Evolutionary conservation across 2,329 filamentous ascomycete genomes (phyloP).

Genomic region (Fusarium sp.): DNA sequence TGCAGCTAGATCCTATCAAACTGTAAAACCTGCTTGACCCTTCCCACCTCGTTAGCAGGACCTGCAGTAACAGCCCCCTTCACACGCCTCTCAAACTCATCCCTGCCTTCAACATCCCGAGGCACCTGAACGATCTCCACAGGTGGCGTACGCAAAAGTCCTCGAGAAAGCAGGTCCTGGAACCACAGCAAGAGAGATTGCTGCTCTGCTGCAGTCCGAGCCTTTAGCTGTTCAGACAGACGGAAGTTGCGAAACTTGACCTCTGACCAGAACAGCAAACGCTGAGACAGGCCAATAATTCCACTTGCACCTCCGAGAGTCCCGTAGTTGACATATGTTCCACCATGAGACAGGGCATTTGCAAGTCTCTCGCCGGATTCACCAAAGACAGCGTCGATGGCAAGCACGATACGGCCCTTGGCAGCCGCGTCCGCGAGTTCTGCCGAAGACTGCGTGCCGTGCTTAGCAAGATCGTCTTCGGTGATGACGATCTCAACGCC

Average conservation of each 20-base stretch:
- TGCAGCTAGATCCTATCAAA: background rate
- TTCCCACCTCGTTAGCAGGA: background rate
- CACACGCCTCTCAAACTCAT: background rate
- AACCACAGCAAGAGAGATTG: slow-evolving; percentile 12
- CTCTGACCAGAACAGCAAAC: slow-evolving; percentile 10
- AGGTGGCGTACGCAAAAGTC: background rate
- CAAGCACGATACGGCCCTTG: background rate
- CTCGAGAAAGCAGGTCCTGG: background rate
- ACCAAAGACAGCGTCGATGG: slow-evolving; percentile 10
- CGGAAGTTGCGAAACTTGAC: slow-evolving; percentile 8
- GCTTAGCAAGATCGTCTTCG: background rate
- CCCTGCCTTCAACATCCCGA: background rate
- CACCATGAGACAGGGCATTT: background rate
- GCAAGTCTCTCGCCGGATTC: slow-evolving; percentile 5
- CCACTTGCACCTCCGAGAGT: background rate
- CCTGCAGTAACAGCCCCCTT: background rate
- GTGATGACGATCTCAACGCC: slow-evolving; percentile 1
- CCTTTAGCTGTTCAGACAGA: slow-evolving; percentile 2
- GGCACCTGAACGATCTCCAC: background rate
- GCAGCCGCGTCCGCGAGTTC: slow-evolving; percentile 5
- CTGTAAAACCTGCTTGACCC: background rate
- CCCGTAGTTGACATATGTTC: slow-evolving; percentile 3
- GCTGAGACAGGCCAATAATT: background rate
- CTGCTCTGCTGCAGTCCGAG: background rate
- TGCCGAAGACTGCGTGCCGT: background rate